A percentile compares a stretch with the other conserved stretches of the same genome.
Conservation (phyloP, 495 filamentous ascomycete genomes). For the Opeltia flavorubescens region DNA sequence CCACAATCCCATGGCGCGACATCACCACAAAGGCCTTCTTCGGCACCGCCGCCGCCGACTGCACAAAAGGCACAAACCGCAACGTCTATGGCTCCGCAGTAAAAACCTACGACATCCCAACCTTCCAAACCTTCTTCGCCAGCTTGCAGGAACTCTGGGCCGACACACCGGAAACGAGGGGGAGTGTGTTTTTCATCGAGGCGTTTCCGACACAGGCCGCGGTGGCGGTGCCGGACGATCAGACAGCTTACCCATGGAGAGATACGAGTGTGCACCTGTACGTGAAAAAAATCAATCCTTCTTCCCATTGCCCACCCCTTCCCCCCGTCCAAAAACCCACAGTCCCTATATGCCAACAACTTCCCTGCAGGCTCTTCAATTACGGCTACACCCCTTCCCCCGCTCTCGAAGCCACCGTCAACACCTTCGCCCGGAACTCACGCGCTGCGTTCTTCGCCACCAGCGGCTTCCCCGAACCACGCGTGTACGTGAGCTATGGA, state of each 20-base stretch:
- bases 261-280: constrained; percentile 19
- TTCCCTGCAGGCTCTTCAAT: constrained; percentile 2
- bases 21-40: constrained; percentile 5
- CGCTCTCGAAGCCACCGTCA: neutral
- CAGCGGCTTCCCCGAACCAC: constrained; percentile 13
- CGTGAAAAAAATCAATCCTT: constrained; percentile 1
- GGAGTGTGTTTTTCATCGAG: constrained; percentile 6
- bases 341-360: neutral
- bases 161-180: neutral
- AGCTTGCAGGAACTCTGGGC: constrained; percentile 5
- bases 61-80: constrained; percentile 1
- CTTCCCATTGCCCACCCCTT: neutral
- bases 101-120: constrained; percentile 5
- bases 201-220: constrained; percentile 19
- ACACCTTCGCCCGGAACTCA: neutral
- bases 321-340: neutral
- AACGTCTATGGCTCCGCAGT: constrained; percentile 3
- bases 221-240: constrained; percentile 10
- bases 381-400: constrained; percentile 3
- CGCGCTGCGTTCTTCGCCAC: neutral
- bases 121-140: constrained; percentile 12
- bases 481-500: constrained; percentile 23
- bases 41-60: constrained; percentile 1
- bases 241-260: constrained; percentile 23
- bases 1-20: constrained; percentile 5